A percentile compares a stretch with the other conserved stretches of the same genome.
phyloP scores from a whole-genome alignment of 345 rosid genomes.

The Hirschfeldia incana region DNA sequence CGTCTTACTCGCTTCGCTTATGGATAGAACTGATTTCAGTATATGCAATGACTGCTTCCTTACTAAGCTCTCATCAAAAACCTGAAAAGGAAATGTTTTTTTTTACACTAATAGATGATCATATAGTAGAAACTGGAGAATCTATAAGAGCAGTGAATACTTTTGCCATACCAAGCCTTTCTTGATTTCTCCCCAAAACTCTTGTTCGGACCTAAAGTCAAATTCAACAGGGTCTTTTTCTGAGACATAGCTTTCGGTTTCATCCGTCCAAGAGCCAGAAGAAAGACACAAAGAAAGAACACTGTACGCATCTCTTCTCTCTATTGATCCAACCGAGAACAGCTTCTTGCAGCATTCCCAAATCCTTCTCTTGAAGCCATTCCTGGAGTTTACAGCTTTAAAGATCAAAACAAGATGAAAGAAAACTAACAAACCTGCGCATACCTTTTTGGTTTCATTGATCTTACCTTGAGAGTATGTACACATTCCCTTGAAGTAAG shows the following conservation, averaged over 20 bases:
- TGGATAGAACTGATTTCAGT: slow-evolving; percentile 53
- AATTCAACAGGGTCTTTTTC: slow-evolving; percentile 46
- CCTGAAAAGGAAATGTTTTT: slow-evolving; percentile 43
- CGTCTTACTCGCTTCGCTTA: slow-evolving; percentile 43
- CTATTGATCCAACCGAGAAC: slow-evolving; percentile 71
- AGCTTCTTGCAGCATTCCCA: slow-evolving; percentile 83
- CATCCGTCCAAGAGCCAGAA: slow-evolving; percentile 44
- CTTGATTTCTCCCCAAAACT: slow-evolving; percentile 86
- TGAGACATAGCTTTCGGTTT: slow-evolving; percentile 38
- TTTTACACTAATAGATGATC: slow-evolving; percentile 10
- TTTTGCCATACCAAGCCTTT: slow-evolving; percentile 74
- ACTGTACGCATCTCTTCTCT: slow-evolving; percentile 87
- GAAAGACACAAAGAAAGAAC: slow-evolving; percentile 70
- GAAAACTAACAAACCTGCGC: background rate
- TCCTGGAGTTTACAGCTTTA: slow-evolving; percentile 47
- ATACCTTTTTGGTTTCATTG: slow-evolving; percentile 1
- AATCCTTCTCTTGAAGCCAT: slow-evolving; percentile 54
- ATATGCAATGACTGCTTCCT: slow-evolving; percentile 94
- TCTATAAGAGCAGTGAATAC: background rate
- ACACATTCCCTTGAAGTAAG: slow-evolving; percentile 43
- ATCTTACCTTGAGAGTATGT: slow-evolving; percentile 57
- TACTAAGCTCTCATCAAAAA: slow-evolving; percentile 72
- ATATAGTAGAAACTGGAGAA: slow-evolving; percentile 12
- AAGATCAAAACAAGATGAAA: background rate
- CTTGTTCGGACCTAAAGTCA: slow-evolving; percentile 63